Evolutionary conservation across 2,329 filamentous ascomycete genomes (phyloP), one percentile per base, ranked within the genome.

Genomic region (Apiospora aurea): DNA sequence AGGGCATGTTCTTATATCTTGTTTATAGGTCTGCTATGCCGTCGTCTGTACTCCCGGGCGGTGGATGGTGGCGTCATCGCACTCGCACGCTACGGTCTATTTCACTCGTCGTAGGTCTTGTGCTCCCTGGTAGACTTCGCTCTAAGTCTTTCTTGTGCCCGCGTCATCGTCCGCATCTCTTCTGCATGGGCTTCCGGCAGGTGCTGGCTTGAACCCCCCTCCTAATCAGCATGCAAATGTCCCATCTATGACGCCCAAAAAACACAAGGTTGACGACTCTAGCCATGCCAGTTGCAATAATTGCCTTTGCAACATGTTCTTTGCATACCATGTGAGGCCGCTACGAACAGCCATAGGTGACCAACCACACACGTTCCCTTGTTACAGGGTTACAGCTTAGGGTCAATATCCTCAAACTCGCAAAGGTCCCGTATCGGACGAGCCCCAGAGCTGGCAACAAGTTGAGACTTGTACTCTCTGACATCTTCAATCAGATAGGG

Each of bases 321-420:
- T 18, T 21, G 51, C 26, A 26, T 18, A 14, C 26, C 26, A 34
- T 26, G 8, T 34, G 26, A 57, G 26, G 26, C 26, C 51, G 16
- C 16, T 57, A 18, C 26, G 26, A 57, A 34, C 26, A 34, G 14
- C 26, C 51, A 4, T 21, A 29, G n/a, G n/a, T 34, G 13, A 44
- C 14, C 61, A 29, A 68, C n/a, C 26, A 29, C 11, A 11, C 18
- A 49, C 46, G 46, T 16, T 49, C 7, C 26, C 51, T 8, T 34
- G 21, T 41, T 47, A 43, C 69, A 29, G 41, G 43, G 71, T 87
- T 81, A 96, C 72, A 98, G 87, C 85, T 98, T 98, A 18, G 93
- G 84, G 74, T 94, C 94, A 73, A 92, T 86, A 73, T 98, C 96
- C 80, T 97, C 93, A 81, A 96, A 98, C 78, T 95, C 93, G 74